Conservation (phyloP, 805 yeast species). For the Ascoidea tarda region DNA sequence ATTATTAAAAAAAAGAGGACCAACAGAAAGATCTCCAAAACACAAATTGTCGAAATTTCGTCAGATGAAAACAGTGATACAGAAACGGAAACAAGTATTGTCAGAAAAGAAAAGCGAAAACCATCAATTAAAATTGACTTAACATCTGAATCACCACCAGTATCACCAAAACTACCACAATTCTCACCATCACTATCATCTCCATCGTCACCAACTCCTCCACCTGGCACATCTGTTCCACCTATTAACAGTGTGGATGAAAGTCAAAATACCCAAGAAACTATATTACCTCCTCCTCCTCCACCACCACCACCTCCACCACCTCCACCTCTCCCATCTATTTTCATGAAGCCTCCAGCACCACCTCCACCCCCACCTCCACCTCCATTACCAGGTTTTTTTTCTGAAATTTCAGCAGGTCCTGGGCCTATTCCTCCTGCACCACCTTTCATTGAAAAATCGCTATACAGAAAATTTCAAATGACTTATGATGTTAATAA, state of each 20-base stretch:
- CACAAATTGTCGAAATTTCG: not conserved
- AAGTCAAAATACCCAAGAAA: not conserved
- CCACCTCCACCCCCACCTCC: conserved; percentile 24
- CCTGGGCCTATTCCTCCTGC: conserved; percentile 17
- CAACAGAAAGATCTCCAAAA: not conserved
- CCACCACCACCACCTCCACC: conserved; percentile 19
- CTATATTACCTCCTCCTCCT: not conserved
- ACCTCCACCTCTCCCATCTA: conserved; percentile 18
- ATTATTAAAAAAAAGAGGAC: conserved; percentile 1
- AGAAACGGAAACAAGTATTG: too few species aligned
- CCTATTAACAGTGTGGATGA: not conserved
- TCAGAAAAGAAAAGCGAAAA: too few species aligned
- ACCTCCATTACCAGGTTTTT: conserved; percentile 16
- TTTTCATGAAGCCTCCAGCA: conserved; percentile 12
- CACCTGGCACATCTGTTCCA: conserved; percentile 25
- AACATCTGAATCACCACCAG: conserved; percentile 7
- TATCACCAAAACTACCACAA: conserved; percentile 15
- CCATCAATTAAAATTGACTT: not conserved
- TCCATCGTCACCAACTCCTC: conserved; percentile 16
- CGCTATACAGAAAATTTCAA: not conserved
- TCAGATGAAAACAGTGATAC: not conserved
- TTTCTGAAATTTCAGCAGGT: conserved; percentile 16
- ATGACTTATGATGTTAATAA: conserved; percentile 13
- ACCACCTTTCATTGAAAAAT: conserved; percentile 18
- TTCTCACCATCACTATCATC: conserved; percentile 19